Conservation (phyloP, 2,329 filamentous ascomycete species). For the Phialophora expanda region DNA sequence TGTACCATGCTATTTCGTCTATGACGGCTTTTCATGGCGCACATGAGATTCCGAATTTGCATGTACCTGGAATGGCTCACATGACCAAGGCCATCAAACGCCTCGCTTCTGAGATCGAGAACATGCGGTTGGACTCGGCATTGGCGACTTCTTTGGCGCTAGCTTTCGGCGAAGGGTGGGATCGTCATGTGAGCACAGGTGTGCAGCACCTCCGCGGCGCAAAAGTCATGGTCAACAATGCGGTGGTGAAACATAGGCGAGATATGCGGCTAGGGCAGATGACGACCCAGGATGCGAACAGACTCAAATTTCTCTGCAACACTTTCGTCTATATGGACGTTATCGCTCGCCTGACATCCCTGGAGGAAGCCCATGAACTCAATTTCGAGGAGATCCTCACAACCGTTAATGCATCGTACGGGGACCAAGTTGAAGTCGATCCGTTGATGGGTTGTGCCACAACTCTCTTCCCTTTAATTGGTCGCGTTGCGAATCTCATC, state of each 20-base stretch:
- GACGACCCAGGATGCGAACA: conserved; percentile 45
- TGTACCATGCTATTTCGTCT: conserved; percentile 71
- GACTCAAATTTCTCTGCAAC: conserved; percentile 71
- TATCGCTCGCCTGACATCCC: conserved; percentile 69
- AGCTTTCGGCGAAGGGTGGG: conserved; percentile 74
- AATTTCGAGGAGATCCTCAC: conserved; percentile 58
- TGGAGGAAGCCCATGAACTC: conserved; percentile 62
- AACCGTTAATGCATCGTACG: conserved; percentile 47
- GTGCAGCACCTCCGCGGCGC: conserved; percentile 73
- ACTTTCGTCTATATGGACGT: conserved; percentile 77
- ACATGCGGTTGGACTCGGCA: conserved; percentile 63
- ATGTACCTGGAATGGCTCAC: conserved; percentile 69
- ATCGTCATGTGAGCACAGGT: conserved; percentile 70
- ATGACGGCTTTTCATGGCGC: conserved; percentile 69
- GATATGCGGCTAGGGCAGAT: conserved; percentile 34
- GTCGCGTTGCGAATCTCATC: conserved; percentile 69
- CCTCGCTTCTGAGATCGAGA: conserved; percentile 64
- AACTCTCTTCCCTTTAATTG: conserved; percentile 71
- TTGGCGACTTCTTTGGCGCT: conserved; percentile 72
- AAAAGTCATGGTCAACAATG: conserved; percentile 66
- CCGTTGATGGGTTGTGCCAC: conserved; percentile 72
- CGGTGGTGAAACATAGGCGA: conserved; percentile 56
- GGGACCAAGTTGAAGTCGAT: conserved; percentile 64
- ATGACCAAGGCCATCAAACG: conserved; percentile 68
- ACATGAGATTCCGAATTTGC: conserved; percentile 58